Evolutionary conservation across 2,329 filamentous ascomycete species (phyloP).

Genomic region (Epichloe bromicola): DNA sequence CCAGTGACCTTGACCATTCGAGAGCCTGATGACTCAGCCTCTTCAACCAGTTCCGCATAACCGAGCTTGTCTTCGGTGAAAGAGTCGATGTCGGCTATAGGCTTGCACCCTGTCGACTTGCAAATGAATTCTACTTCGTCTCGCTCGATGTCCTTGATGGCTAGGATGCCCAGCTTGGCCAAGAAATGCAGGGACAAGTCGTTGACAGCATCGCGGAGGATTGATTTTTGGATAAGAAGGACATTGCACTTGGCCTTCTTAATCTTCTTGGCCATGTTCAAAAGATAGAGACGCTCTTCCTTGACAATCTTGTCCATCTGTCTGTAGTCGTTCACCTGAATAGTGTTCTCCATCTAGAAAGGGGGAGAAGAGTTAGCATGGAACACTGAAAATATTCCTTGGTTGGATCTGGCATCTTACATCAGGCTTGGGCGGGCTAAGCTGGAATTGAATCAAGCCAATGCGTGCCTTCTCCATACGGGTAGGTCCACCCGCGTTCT

Average conservation of each 20-base stretch:
- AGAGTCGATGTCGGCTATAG: slow-evolving; percentile 93
- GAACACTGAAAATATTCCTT: background rate
- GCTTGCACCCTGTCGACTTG: slow-evolving; percentile 98
- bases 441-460: slow-evolving; percentile 94
- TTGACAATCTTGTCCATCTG: slow-evolving; percentile 99
- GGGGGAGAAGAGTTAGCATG: background rate
- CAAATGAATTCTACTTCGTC: slow-evolving; percentile 99
- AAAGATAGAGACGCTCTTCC: slow-evolving; percentile 92
- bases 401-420: slow-evolving; percentile 34
- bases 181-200: slow-evolving; percentile 95
- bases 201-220: slow-evolving; percentile 93
- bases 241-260: slow-evolving; percentile 99
- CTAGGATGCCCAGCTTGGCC: slow-evolving; percentile 89
- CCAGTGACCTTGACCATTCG: slow-evolving; percentile 93
- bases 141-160: slow-evolving; percentile 94
- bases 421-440: slow-evolving; percentile 95
- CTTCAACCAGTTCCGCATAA: slow-evolving; percentile 84
- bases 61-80: slow-evolving; percentile 98
- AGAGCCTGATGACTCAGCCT: slow-evolving; percentile 74
- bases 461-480: slow-evolving; percentile 97
- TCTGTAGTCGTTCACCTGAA: slow-evolving; percentile 96
- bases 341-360: slow-evolving; percentile 91
- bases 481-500: slow-evolving; percentile 79
- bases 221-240: slow-evolving; percentile 95
- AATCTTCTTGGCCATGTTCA: slow-evolving; percentile 99